Percentiles rank a stretch among this genome's conserved stretches.
Conservation (phyloP, 768 basidiomycete genomes). For the Termitomyces sp. region DNA sequence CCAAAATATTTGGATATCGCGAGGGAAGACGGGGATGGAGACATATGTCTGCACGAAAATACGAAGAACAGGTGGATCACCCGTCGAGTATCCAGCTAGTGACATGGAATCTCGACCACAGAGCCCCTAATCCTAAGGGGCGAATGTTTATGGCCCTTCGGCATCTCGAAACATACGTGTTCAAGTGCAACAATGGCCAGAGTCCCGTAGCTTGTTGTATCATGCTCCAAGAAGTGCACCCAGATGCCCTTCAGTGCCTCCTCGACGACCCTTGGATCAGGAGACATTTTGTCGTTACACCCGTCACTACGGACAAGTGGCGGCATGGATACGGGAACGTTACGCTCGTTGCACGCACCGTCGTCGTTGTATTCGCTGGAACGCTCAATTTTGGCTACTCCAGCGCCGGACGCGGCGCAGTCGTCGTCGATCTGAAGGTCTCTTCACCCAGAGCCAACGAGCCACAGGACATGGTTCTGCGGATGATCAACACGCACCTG, state of each 20-base stretch:
- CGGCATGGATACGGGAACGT: constrained; percentile 60
- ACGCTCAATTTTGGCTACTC: constrained; percentile 51
- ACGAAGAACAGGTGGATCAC: constrained; percentile 16
- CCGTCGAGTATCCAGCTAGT: constrained; percentile 44
- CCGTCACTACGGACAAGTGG: constrained; percentile 52
- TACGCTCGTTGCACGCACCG: constrained; percentile 57
- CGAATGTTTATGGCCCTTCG: constrained; percentile 46
- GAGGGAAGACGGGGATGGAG: constrained; percentile 38
- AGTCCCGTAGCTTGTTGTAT: constrained; percentile 57
- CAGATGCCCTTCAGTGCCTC: constrained; percentile 37
- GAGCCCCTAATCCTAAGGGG: constrained; percentile 25
- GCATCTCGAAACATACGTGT: constrained; percentile 49
- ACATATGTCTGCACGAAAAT: constrained; percentile 33
- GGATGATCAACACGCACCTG: constrained; percentile 70
- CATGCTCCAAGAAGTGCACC: constrained; percentile 64
- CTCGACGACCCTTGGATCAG: constrained; percentile 60
- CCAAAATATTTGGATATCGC: constrained; percentile 37
- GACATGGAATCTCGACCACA: constrained; percentile 71
- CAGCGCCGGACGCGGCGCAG: constrained; percentile 44
- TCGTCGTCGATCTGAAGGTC: constrained; percentile 54
- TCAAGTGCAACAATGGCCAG: constrained; percentile 38
- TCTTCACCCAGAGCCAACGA: constrained; percentile 26
- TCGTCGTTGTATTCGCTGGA: constrained; percentile 43
- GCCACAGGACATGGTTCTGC: constrained; percentile 37
- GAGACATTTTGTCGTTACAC: constrained; percentile 52